Percentiles rank a stretch among this genome's conserved stretches.
Conservation (phyloP, 306 rosid species). For the Canavalia ensiformis region DNA sequence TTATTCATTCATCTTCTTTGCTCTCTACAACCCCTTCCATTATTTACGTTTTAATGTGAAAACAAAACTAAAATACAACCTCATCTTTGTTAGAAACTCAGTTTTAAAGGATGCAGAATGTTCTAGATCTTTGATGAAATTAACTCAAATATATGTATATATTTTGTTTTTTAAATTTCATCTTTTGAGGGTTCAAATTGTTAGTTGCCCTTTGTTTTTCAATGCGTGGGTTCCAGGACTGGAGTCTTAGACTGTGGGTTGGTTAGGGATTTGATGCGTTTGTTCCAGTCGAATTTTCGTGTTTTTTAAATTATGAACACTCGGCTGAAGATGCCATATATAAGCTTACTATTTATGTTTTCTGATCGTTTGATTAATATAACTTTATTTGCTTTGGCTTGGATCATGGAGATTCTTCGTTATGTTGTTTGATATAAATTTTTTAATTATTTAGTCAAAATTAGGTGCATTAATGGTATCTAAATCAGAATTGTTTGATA, state of each 20-base stretch:
- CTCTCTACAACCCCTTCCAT: neutral
- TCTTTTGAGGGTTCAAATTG: constrained; percentile 8
- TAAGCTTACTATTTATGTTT: neutral
- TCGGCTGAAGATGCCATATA: neutral
- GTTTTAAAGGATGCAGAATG: no score
- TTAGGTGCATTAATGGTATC: no score
- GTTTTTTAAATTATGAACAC: neutral
- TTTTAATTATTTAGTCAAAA: no score
- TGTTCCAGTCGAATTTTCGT: neutral
- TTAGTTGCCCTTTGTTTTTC: neutral
- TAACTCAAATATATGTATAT: neutral
- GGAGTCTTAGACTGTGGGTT: neutral
- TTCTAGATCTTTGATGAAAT: neutral
- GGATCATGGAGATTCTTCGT: neutral
- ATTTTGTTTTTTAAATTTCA: neutral
- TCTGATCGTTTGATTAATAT: neutral
- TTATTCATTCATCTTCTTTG: neutral
- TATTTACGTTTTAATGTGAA: neutral
- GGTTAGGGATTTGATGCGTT: constrained; percentile 9
- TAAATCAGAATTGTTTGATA: no score
- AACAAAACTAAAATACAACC: no score
- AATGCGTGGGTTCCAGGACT: neutral
- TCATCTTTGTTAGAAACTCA: no score
- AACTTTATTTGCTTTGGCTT: neutral
- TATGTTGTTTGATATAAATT: no score